Evolutionary conservation across 2,329 filamentous ascomycete genomes (phyloP).

Genomic region (Trichoderma lentiforme): DNA sequence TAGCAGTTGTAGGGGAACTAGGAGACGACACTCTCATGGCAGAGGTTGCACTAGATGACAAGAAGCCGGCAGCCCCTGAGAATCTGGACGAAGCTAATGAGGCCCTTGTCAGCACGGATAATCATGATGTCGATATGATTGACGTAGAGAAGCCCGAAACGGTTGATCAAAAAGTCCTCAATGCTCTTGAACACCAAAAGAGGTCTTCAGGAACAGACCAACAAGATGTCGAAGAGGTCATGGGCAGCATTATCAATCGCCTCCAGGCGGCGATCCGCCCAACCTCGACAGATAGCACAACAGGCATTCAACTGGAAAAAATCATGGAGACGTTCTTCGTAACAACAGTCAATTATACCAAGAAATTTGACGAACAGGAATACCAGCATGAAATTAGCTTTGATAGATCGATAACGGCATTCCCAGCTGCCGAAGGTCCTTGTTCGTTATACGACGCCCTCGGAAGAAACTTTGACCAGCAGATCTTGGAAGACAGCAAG

Average conservation of each 20-base stretch:
- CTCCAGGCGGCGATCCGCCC: constrained; percentile 84
- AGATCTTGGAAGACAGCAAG: constrained; percentile 66
- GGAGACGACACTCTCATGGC: constrained; percentile 25
- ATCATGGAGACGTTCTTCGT: constrained; percentile 70
- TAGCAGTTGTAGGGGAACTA: neutral
- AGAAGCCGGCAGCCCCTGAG: neutral
- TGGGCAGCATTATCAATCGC: constrained; percentile 86
- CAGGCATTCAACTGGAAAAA: constrained; percentile 75
- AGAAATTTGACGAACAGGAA: constrained; percentile 45
- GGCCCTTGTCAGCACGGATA: neutral
- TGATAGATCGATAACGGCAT: constrained; percentile 62
- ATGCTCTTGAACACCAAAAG: constrained; percentile 45
- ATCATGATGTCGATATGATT: constrained; percentile 30
- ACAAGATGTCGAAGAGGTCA: constrained; percentile 94
- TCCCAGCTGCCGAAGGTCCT: constrained; percentile 46
- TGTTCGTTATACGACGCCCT: constrained; percentile 79
- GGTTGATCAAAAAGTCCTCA: constrained; percentile 46
- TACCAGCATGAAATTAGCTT: constrained; percentile 49
- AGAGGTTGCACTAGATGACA: constrained; percentile 5
- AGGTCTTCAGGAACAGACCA: constrained; percentile 61
- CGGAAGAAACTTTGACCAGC: constrained; percentile 78
- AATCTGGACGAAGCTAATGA: neutral
- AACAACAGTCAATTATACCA: constrained; percentile 57
- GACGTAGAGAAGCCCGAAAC: constrained; percentile 34
- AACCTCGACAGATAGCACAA: constrained; percentile 54